Percentiles rank a stretch among this genome's conserved stretches.
Conservation (phyloP, 1,284 basidiomycete species). For the Leccinum huronense region DNA sequence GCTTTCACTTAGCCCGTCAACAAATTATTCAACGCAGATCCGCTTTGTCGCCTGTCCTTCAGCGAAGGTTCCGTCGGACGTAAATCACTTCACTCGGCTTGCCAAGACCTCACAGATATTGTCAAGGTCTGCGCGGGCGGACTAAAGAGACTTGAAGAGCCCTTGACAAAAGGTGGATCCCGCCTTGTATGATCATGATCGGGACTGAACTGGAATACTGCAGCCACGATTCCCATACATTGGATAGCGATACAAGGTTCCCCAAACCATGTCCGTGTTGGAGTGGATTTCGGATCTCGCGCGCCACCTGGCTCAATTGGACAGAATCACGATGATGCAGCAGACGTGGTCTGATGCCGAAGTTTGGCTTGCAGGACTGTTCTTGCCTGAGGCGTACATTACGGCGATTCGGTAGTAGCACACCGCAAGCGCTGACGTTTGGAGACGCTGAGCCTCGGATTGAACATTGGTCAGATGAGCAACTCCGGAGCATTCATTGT, state of each 20-base stretch:
- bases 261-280: conserved; percentile 74
- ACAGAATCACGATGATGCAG: conserved; percentile 66
- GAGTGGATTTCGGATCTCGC: conserved; percentile 85
- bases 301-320: conserved; percentile 76
- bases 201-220: conserved; percentile 11
- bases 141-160: conserved; percentile 90
- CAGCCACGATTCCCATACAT: conserved; percentile 82
- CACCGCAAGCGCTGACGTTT: conserved; percentile 89
- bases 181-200: background rate
- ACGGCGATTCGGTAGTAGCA: conserved; percentile 93
- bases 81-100: conserved; percentile 73
- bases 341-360: conserved; percentile 67
- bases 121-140: conserved; percentile 82
- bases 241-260: conserved; percentile 89
- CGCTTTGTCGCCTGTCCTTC: conserved; percentile 82
- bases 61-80: conserved; percentile 81
- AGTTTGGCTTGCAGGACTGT: conserved; percentile 88
- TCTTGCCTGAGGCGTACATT: conserved; percentile 94
- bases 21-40: conserved; percentile 67
- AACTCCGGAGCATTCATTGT: conserved; percentile 77
- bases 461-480: conserved; percentile 78
- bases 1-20: conserved; percentile 53
- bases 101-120: conserved; percentile 78
- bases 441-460: conserved; percentile 76
- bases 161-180: conserved; percentile 77